Evolutionary conservation across 306 rosid genomes (phyloP).

Genomic region (Coriaria nepalensis): DNA sequence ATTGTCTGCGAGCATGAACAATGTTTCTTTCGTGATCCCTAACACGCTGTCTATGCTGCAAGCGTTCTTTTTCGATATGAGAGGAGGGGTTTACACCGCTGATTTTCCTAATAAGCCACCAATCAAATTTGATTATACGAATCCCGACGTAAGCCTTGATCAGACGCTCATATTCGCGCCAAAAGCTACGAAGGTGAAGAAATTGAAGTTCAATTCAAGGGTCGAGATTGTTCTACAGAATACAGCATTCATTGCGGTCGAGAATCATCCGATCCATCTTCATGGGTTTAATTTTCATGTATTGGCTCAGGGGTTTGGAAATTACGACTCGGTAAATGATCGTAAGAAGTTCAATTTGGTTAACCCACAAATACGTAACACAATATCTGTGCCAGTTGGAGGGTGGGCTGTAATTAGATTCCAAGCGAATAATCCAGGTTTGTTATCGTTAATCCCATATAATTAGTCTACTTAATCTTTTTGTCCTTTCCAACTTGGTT

Average conservation of each 20-base stretch:
- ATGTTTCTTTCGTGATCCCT: constrained; percentile 46
- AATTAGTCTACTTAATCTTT: neutral
- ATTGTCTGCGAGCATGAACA: constrained; percentile 55
- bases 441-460: neutral
- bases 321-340: constrained; percentile 23
- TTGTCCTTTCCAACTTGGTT: neutral
- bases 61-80: constrained; percentile 16
- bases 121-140: constrained; percentile 24
- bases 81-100: constrained; percentile 29
- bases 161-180: constrained; percentile 17
- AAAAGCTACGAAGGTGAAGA: constrained; percentile 44
- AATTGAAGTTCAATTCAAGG: constrained; percentile 37
- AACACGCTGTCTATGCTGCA: constrained; percentile 27
- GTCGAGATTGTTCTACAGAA: constrained; percentile 47
- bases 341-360: constrained; percentile 26
- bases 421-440: constrained; percentile 35
- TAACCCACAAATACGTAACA: constrained; percentile 49
- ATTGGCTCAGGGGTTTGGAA: constrained; percentile 58
- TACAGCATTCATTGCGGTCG: constrained; percentile 16
- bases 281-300: constrained; percentile 54
- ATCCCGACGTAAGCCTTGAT: neutral
- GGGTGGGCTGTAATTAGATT: constrained; percentile 52
- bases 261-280: constrained; percentile 51
- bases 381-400: constrained; percentile 45
- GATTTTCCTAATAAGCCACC: constrained; percentile 42